phyloP scores from a whole-genome alignment of 768 basidiomycete genomes.

The Rhodotorula toruloides region DNA sequence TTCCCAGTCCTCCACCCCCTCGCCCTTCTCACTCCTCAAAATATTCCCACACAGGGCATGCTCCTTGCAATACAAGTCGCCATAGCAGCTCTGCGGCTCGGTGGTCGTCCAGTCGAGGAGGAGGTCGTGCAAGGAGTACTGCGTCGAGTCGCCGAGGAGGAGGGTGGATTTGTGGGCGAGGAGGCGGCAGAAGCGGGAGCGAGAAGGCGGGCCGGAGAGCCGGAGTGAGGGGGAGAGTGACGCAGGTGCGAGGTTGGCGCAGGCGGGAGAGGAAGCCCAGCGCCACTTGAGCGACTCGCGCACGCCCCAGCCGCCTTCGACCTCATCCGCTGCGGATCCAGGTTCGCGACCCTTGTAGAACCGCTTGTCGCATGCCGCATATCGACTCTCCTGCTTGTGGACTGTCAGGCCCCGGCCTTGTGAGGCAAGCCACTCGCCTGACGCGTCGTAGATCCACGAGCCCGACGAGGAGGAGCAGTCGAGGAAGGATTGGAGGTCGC shows the following conservation, averaged over 20 bases:
- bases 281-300: conserved; percentile 41
- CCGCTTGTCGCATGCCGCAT: conserved; percentile 40
- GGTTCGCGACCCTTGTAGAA: conserved; percentile 35
- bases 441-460: conserved; percentile 38
- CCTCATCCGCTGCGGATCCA: background rate
- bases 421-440: conserved; percentile 4
- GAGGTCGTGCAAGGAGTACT: conserved; percentile 42
- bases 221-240: background rate
- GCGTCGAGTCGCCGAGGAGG: conserved; percentile 40
- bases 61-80: conserved; percentile 44
- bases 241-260: conserved; percentile 1
- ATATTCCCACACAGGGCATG: conserved; percentile 39
- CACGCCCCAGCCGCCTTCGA: conserved; percentile 30
- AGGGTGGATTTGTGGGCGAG: conserved; percentile 41
- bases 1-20: conserved; percentile 15
- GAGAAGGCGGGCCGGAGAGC: background rate
- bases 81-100: conserved; percentile 40
- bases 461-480: conserved; percentile 34
- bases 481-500: conserved; percentile 36
- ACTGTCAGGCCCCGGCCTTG: conserved; percentile 25
- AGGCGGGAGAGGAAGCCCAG: conserved; percentile 28
- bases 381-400: conserved; percentile 40
- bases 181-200: conserved; percentile 32
- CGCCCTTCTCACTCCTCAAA: background rate
- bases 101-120: conserved; percentile 39